Evolutionary conservation across 2,329 filamentous ascomycete species (phyloP), one percentile per base, ranked within the genome.

Genomic region (Xylariaceae sp.): DNA sequence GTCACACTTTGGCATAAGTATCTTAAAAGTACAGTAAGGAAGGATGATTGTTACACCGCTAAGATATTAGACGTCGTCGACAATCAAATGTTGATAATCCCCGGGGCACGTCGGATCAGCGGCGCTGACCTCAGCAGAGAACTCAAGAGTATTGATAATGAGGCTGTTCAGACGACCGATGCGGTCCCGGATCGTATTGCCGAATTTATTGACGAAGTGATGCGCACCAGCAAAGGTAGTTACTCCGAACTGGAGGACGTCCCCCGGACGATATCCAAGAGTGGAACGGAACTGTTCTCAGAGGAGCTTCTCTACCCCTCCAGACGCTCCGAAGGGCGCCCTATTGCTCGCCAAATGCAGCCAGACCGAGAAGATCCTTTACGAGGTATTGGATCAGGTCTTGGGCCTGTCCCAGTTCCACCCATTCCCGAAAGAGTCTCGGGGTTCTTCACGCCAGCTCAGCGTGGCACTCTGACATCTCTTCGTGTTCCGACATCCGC

Each of bases 1-100:
- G 63, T 71, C 8, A 54, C 31, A 4, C 24, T 51, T 34, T 71
- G 68, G 69, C 69, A 71, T 45, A 14, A 48, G n/a, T 58, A 60
- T 45, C 52, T 70, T 6, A 57, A 60, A 24, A 24, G 7, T 12
- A 44, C 31, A 6, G 11, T 60, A 16, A 56, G 67, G 11, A 60
- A 46, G 16, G 58, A 54, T 0, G 71, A 73, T 19, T 50, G 34
- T 1, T 40, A 66, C 6, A 70, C 70, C 0, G 26, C 47, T 0
- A 31, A 48, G 2, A 50, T 70, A 1, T 58, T 71, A 3, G 66
- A 69, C 3, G 36, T 72, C 6, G 54, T 73, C 4, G 71, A 73
- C 24, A 26, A 29, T 0, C 28, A 62, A 2, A 67, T 71, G 61
- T 44, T 66, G 24, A 47, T 69, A 1, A 56, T 48, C n/a, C 52